These are phyloP conservation scores for Filosporella fistucella DNA, from an alignment of 495 filamentous ascomycete species.

Conservation along the genomic window DNA sequence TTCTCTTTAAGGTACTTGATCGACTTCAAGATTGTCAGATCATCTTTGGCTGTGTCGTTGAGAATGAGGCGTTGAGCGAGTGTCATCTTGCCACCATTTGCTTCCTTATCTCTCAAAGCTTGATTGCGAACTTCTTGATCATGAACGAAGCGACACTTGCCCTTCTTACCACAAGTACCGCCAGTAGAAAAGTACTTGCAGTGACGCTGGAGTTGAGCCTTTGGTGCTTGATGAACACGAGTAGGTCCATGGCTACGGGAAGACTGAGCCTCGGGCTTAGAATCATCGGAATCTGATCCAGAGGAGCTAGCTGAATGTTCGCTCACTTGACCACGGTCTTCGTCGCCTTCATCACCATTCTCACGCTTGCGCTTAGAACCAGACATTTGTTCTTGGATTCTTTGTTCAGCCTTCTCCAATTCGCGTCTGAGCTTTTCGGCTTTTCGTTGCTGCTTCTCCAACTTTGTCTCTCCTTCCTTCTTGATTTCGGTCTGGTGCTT, in stretches of 20 bases:
- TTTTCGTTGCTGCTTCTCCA: slow-evolving; percentile 40
- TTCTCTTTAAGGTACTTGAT: slow-evolving; percentile 45
- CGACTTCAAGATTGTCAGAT: slow-evolving; percentile 48
- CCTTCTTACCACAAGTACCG: slow-evolving; percentile 57
- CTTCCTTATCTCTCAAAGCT: slow-evolving; percentile 45
- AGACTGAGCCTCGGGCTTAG: slow-evolving; percentile 43
- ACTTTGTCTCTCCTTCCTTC: slow-evolving; percentile 27
- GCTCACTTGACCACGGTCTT: slow-evolving; percentile 32
- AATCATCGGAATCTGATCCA: slow-evolving; percentile 30
- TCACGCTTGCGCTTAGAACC: slow-evolving; percentile 49
- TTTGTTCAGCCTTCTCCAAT: slow-evolving; percentile 46
- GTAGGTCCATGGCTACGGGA: slow-evolving; percentile 29
- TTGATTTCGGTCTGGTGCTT: slow-evolving; percentile 11
- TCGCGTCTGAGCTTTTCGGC: slow-evolving; percentile 45
- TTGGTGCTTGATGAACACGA: slow-evolving; percentile 29
- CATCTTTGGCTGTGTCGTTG: slow-evolving; percentile 54
- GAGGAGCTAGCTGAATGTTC: slow-evolving; percentile 34
- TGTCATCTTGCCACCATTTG: slow-evolving; percentile 50
- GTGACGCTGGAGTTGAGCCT: slow-evolving; percentile 46
- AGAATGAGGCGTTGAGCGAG: slow-evolving; percentile 48
- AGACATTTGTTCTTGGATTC: slow-evolving; percentile 29
- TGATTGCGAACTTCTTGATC: slow-evolving; percentile 47
- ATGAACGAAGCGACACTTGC: slow-evolving; percentile 61
- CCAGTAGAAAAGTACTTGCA: slow-evolving; percentile 59
- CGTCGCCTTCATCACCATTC: slow-evolving; percentile 51